Evolutionary conservation across 2,329 filamentous ascomycete genomes (phyloP), one percentile per base, ranked within the genome.

Genomic region (Tolypocladium tropicale): DNA sequence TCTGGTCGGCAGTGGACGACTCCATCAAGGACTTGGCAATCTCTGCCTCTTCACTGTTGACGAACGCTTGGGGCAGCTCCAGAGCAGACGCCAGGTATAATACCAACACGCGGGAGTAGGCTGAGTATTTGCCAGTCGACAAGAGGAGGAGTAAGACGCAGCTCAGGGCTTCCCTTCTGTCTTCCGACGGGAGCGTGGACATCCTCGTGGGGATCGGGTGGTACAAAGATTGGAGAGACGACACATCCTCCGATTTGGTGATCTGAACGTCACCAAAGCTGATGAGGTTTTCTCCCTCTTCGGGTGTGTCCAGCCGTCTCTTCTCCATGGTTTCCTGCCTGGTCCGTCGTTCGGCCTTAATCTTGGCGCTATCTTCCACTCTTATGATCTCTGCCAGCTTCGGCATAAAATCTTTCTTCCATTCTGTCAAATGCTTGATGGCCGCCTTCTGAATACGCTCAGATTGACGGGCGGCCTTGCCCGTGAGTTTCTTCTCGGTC

Each of bases 11-110:
- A 25, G 77, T 75, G 30, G 78, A 79, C 1, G 85, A 84, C 63
- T 88, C 81, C 1, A 95, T 78, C 25, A 96, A 78, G 0, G 85
- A 88, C 51, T 82, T 81, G 0, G 90, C 89, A 53, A 94, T 86
- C 63, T 88, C 86, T 36, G 79, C 83, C 70, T 96, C 90, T 61
- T 91, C 83, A 9, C 76, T 74, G 60, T 85, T 81, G 49, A 94
- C 74, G 4, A 85, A 77, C 0, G 75, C 74, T 7, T 86, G 72
- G 0, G 83, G 77, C 12, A 94, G 70, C 30, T 80, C 76, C 18
- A 94, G 75, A 4, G 85, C 83, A 1, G 85, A 88, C 0, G 86
- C 77, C 6, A 92, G 74, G 59, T 87, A 80, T 33, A 90, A 77
- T 12, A 89, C 74, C 33, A 94, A 69, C 1, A 84, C 77, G 11